phyloP scores from a whole-genome alignment of 331 rosid species.

The Malus hybrid region DNA sequence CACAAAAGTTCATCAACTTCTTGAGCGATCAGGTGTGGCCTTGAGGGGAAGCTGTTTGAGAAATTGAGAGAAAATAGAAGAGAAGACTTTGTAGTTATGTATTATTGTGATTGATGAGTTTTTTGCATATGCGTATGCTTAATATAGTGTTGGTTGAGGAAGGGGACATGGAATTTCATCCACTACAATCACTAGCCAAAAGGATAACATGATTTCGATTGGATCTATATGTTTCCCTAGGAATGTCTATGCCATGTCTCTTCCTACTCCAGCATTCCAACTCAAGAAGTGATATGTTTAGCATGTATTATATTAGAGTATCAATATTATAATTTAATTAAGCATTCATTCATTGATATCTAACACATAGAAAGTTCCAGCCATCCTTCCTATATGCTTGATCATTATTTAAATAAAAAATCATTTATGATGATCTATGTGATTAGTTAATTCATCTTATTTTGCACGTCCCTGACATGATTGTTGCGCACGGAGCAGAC shows the following conservation, averaged over 20 bases:
- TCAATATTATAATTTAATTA: neutral
- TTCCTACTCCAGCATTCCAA: neutral
- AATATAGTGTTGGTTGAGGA: neutral
- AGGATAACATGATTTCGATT: neutral
- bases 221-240: neutral
- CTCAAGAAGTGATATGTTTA: neutral
- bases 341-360: too few relatives aligned
- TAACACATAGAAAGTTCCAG: too few relatives aligned
- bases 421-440: neutral
- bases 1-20: neutral
- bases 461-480: neutral
- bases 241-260: neutral
- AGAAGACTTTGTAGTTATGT: neutral
- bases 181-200: neutral
- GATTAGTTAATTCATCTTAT: neutral
- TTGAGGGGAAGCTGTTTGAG: neutral
- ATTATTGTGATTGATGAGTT: neutral
- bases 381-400: too few relatives aligned
- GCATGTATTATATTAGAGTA: neutral
- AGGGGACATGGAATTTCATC: neutral
- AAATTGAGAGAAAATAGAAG: neutral
- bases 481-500: neutral
- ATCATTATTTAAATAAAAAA: too few relatives aligned
- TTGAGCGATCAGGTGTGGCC: neutral
- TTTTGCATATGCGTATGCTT: neutral